Base-by-base conservation (phyloP, 352 stramenopile species). In the Phytopythium helicoides region DNA sequence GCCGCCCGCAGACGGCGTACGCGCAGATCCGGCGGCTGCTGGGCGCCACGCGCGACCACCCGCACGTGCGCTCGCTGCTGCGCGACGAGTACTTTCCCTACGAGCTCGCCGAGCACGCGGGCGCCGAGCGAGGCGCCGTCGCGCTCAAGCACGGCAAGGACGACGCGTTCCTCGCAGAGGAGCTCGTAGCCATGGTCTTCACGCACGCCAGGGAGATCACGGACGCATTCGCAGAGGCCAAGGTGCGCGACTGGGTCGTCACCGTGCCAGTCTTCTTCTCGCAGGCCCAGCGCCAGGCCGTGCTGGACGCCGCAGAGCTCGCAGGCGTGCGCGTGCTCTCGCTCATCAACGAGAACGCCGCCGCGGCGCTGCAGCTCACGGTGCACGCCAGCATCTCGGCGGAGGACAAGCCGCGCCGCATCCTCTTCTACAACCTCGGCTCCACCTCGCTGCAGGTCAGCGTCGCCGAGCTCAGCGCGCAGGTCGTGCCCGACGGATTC, bases 401-500 rank as follows among this genome's bases (percentile, higher is more conserved):
- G 6, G 54, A 68, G 14, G 65, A 73, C 22, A 77, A 85, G 40
- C 94, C 96, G 21, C 81, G 95, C 46, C 83, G 82, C 38, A 86
- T 99, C 23, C 58, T 99, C 22, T 98, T 99, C 60, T 99, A 99
- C 89, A 99, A 99, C 76, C 88, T 99, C 80, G 97, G 97, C 52
- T 95, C 92, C 8, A 94, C 84, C 16, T 88, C 86, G 10, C 56
- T 97, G 26, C 93, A 98, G 65, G 86, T 94, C 14, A 89, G 65
- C 19, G 68, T 98, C 4, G 84, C 96, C 3, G 72, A 89, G 60
- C 97, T 96, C 64, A 86, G 77, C 16, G 89, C 71, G 39, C 94
- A 97, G 54, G 62, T 81, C 4, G 69, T 89, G 36, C 86, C 94
- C 9, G 83, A 94, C 54, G 81, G 74, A 34, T 92, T 86, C 55